Evolutionary conservation across 108 stramenopile genomes (phyloP).

Genomic region (Aurantiochytrium sp.): DNA sequence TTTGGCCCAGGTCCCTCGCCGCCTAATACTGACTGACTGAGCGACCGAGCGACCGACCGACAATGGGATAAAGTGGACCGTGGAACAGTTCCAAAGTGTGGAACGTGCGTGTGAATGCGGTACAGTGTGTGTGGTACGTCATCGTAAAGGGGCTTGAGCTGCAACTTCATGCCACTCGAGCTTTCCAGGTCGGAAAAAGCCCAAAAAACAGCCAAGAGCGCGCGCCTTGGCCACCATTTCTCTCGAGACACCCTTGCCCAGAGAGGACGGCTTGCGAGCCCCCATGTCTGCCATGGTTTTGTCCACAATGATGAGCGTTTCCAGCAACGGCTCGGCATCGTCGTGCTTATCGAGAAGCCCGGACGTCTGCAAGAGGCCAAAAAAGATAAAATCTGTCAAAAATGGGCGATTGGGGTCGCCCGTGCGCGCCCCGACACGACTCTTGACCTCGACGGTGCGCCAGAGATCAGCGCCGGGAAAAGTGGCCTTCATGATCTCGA

Average conservation of each 20-base stretch:
- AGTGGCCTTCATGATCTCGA: neutral
- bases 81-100: no score
- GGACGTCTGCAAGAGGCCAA: neutral
- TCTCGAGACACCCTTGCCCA: neutral
- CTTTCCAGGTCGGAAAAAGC: neutral
- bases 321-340: neutral
- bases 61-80: no score
- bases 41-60: no score
- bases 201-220: neutral
- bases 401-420: neutral
- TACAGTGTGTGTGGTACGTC: no score
- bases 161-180: neutral
- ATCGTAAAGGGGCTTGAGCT: neutral
- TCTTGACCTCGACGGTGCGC: neutral
- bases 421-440: neutral
- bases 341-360: neutral
- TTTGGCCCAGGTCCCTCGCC: no score
- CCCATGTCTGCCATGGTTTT: no score
- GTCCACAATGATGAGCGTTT: neutral
- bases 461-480: neutral
- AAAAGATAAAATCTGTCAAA: neutral
- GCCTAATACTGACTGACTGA: no score
- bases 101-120: no score
- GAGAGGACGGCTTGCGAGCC: neutral
- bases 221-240: neutral